Percentiles rank a stretch among this genome's conserved stretches.
phyloP scores from a whole-genome alignment of 495 filamentous ascomycete genomes.

The Neurospora sublineolata region DNA sequence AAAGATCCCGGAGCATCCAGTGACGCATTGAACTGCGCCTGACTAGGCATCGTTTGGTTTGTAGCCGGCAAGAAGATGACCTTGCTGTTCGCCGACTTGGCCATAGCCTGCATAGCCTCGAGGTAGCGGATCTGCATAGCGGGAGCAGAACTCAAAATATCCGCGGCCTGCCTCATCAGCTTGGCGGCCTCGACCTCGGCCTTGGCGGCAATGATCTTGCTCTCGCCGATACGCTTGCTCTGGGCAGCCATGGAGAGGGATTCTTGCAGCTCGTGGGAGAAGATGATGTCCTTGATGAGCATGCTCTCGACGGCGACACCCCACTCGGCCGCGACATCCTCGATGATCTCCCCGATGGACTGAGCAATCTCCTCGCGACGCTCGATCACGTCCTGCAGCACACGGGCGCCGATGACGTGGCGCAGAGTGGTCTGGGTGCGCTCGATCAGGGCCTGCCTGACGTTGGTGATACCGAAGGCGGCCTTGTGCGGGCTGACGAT shows the following conservation, averaged over 20 bases:
- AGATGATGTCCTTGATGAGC: slow-evolving; percentile 99
- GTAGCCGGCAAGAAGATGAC: slow-evolving; percentile 84
- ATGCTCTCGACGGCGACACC: slow-evolving; percentile 94
- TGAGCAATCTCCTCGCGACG: slow-evolving; percentile 93
- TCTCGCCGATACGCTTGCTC: slow-evolving; percentile 94
- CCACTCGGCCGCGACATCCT: slow-evolving; percentile 88
- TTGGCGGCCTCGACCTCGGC: slow-evolving; percentile 96
- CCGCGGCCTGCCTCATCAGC: slow-evolving; percentile 94
- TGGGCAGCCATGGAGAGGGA: slow-evolving; percentile 99
- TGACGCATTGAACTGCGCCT: slow-evolving; percentile 23
- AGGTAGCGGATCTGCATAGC: slow-evolving; percentile 99
- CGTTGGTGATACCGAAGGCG: slow-evolving; percentile 92
- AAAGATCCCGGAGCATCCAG: slow-evolving; percentile 8
- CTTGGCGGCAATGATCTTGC: slow-evolving; percentile 92
- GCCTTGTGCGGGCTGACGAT: slow-evolving; percentile 91
- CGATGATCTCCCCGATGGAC: slow-evolving; percentile 93
- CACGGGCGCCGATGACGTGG: slow-evolving; percentile 91
- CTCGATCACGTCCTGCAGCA: slow-evolving; percentile 97
- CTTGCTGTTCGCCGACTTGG: slow-evolving; percentile 88
- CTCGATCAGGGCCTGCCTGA: slow-evolving; percentile 89
- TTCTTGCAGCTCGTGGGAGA: slow-evolving; percentile 90
- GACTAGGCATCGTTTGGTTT: slow-evolving; percentile 51
- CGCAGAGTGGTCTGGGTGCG: slow-evolving; percentile 96
- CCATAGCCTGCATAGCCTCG: slow-evolving; percentile 99
- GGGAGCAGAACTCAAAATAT: slow-evolving; percentile 84